Conservation (phyloP, 768 basidiomycete species). For the Hemileccinum impolitum region DNA sequence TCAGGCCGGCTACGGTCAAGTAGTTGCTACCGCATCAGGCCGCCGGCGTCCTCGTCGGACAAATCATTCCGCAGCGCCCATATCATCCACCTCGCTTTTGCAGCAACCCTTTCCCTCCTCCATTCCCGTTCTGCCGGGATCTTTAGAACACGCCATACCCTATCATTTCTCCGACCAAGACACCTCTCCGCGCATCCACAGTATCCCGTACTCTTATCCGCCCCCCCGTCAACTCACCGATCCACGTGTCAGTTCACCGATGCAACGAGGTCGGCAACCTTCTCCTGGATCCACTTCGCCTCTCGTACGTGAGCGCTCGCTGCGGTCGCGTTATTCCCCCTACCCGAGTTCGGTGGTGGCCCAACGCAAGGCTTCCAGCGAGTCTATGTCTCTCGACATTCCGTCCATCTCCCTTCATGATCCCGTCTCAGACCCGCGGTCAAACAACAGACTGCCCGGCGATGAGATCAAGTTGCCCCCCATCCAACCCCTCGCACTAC, state of each 20-base stretch:
- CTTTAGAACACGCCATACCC: constrained; percentile 19
- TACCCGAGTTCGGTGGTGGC: constrained; percentile 36
- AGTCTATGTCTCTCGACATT: constrained; percentile 33
- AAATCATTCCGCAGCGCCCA: constrained; percentile 37
- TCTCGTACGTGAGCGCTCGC: constrained; percentile 22
- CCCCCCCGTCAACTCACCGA: constrained; percentile 27
- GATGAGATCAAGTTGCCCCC: constrained; percentile 42
- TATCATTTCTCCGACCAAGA: constrained; percentile 26
- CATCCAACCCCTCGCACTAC: constrained; percentile 35
- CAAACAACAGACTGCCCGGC: constrained; percentile 22
- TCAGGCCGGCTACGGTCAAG: constrained; percentile 84
- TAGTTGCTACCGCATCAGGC: constrained; percentile 59
- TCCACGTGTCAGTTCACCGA: constrained; percentile 27
- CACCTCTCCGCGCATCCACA: constrained; percentile 25
- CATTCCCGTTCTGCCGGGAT: constrained; percentile 34
- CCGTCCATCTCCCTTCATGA: constrained; percentile 36
- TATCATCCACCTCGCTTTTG: constrained; percentile 31
- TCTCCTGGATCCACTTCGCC: constrained; percentile 27
- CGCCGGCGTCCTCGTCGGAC: constrained; percentile 59
- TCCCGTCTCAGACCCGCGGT: constrained; percentile 23
- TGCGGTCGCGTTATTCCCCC: constrained; percentile 41
- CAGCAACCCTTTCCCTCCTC: constrained; percentile 48
- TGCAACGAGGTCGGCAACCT: constrained; percentile 28
- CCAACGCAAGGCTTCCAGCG: constrained; percentile 25
- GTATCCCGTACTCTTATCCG: constrained; percentile 28